These are phyloP conservation scores for Omphalotus guepiniiformis DNA, from an alignment of 768 basidiomycete species.

Conservation along the genomic window DNA sequence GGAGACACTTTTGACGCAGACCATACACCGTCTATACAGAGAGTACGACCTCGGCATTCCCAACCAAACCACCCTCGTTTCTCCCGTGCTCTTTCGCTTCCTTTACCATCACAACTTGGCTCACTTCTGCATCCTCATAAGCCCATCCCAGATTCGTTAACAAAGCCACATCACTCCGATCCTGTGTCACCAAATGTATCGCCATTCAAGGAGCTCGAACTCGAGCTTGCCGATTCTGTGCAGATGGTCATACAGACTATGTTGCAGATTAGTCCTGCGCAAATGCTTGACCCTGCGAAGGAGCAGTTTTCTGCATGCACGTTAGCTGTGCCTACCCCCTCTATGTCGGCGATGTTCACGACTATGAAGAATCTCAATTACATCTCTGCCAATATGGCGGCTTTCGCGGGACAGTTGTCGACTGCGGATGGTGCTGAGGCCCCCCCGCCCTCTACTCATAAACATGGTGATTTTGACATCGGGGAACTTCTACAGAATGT, in stretches of 20 bases:
- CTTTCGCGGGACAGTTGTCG: constrained; percentile 37
- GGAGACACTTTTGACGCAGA: constrained; percentile 13
- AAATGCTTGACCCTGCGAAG: constrained; percentile 87
- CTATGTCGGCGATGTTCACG: constrained; percentile 84
- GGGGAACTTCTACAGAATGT: constrained; percentile 88
- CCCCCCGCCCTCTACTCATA: constrained; percentile 10
- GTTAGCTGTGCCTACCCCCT: constrained; percentile 81
- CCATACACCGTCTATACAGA: constrained; percentile 8
- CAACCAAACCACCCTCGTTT: constrained; percentile 44
- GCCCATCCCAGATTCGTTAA: constrained; percentile 12
- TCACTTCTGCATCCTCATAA: constrained; percentile 69
- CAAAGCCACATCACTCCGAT: constrained; percentile 13
- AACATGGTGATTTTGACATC: constrained; percentile 75
- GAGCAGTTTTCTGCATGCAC: constrained; percentile 92
- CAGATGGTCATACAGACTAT: constrained; percentile 91
- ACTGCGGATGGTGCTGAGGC: background rate
- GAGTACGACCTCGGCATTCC: background rate
- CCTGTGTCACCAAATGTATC: constrained; percentile 26
- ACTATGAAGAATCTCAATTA: constrained; percentile 94
- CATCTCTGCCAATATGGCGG: constrained; percentile 79
- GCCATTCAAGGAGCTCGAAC: constrained; percentile 64
- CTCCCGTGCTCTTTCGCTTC: constrained; percentile 74
- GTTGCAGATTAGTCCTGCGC: constrained; percentile 84
- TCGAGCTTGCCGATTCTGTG: constrained; percentile 87
- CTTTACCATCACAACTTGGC: constrained; percentile 74